Evolutionary conservation across 2,329 filamentous ascomycete genomes (phyloP).

Genomic region (Epichloe bromicola): DNA sequence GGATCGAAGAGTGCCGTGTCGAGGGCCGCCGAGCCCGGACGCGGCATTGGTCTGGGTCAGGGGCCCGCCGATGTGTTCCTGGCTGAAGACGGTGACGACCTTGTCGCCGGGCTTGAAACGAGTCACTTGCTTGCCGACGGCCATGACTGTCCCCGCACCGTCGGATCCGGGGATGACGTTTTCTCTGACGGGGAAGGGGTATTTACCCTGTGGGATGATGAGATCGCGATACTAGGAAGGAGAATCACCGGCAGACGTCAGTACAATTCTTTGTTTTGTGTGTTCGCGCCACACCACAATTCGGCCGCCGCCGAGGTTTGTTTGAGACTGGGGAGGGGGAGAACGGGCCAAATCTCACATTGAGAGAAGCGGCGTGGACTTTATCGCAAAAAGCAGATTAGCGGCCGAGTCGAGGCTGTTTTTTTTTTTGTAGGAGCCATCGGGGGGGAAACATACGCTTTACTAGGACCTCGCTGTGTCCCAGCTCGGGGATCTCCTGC

Average conservation of each 20-base stretch:
- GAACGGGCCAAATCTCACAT: constrained; percentile 18
- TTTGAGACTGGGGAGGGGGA: background rate
- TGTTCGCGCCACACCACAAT: background rate
- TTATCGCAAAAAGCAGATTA: constrained; percentile 6
- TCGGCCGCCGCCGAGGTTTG: background rate
- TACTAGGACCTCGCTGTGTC: constrained; percentile 60
- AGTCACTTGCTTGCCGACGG: constrained; percentile 35
- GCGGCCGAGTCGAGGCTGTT: background rate
- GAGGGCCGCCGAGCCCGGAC: constrained; percentile 52
- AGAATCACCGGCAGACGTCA: background rate
- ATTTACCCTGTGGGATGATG: constrained; percentile 32
- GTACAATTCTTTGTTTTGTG: too few relatives aligned
- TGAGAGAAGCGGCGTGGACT: constrained; percentile 38
- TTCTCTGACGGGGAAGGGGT: constrained; percentile 16
- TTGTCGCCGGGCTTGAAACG: constrained; percentile 39
- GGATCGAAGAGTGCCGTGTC: constrained; percentile 56
- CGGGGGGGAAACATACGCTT: constrained; percentile 26
- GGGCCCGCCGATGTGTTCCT: constrained; percentile 34
- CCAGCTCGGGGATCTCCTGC: constrained; percentile 44
- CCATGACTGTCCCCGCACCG: constrained; percentile 39
- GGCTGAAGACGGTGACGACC: constrained; percentile 49
- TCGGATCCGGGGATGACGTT: constrained; percentile 39
- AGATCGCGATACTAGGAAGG: constrained; percentile 33
- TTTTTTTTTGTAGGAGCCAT: too few relatives aligned
- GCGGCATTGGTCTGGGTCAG: constrained; percentile 19